Base-by-base conservation (phyloP, 2,329 filamentous ascomycete species). In the Aspergillus brunneoviolaceus region DNA sequence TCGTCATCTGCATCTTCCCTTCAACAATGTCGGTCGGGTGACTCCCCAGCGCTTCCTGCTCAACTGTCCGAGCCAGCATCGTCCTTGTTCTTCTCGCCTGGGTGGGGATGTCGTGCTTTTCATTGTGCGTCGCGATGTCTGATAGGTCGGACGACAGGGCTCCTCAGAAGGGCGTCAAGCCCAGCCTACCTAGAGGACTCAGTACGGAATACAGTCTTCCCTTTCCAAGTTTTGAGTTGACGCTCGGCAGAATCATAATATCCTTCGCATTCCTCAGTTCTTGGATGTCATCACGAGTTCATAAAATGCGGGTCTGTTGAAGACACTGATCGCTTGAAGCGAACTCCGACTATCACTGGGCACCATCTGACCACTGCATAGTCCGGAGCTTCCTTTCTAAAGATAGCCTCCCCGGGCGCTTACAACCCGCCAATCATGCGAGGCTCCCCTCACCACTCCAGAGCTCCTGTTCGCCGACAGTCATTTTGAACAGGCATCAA, bases 321-420 rank as follows among this genome's bases (percentile, higher is more conserved):
- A 31, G 53, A 45, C 48, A 49, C 45, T 49, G 53, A 55, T 47
- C 53, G 19, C 53, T 35, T 55, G 27, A 31, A 49, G 42, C 33
- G n/a, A 25, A 48, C 53, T 55, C 53, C 53, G 27, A 6, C 19
- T 21, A 33, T 51, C 39, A 42, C 21, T 21, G 21, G 21, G 21
- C 21, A 21, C 39, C 39, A 42, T 19, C 39, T 9, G 7, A 29
- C 7, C 33, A 21, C 21, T 2, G 21, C 21, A 35, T 16, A 16
- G 16, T n/a, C 19, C 50, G 50, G 50, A 16, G 51, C 33, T n/a
- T 19, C 27, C 29, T 52, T 65, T 65, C 71, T 73, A 73, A 73
- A 71, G 60, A 70, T 73, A 73, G 69, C 58, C 53, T 35, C 33
- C 51, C 55, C 49, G 64, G 66, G 72, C 72, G 72, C 69, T 65